Evolutionary conservation across 495 filamentous ascomycete genomes (phyloP).

Genomic region (Podospora pseudoanserina): DNA sequence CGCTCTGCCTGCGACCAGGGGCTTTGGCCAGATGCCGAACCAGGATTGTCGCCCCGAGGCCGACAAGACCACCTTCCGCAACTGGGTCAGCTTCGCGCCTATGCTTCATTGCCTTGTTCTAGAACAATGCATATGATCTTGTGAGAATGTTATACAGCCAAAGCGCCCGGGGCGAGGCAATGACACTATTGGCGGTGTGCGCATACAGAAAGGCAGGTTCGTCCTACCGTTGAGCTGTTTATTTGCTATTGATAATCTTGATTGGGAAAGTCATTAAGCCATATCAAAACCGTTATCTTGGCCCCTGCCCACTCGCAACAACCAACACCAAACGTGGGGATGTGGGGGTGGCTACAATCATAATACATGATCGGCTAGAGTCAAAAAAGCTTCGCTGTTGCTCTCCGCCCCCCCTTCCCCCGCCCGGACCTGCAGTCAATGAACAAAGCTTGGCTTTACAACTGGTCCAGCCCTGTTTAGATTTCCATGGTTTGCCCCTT

Average conservation of each 20-base stretch:
- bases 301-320: neutral
- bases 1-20: neutral
- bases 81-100: neutral
- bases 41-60: slow-evolving; percentile 3
- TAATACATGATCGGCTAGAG: neutral
- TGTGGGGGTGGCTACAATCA: neutral
- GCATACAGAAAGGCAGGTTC: neutral
- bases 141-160: neutral
- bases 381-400: neutral
- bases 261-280: neutral
- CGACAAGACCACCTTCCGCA: neutral
- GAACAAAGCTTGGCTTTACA: neutral
- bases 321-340: neutral
- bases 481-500: neutral
- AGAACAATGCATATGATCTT: neutral
- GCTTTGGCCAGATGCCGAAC: slow-evolving; percentile 5
- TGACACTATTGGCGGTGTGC: neutral
- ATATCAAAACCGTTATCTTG: neutral
- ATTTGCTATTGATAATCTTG: neutral
- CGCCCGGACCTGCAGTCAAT: neutral
- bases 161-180: neutral
- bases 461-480: neutral
- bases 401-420: too few species aligned
- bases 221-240: neutral
- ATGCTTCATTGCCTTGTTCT: neutral